A percentile compares a stretch with the other conserved stretches of the same genome.
Evolutionary conservation across 1,284 basidiomycete genomes (phyloP).

Genomic region (Coriolopsis trogii): DNA sequence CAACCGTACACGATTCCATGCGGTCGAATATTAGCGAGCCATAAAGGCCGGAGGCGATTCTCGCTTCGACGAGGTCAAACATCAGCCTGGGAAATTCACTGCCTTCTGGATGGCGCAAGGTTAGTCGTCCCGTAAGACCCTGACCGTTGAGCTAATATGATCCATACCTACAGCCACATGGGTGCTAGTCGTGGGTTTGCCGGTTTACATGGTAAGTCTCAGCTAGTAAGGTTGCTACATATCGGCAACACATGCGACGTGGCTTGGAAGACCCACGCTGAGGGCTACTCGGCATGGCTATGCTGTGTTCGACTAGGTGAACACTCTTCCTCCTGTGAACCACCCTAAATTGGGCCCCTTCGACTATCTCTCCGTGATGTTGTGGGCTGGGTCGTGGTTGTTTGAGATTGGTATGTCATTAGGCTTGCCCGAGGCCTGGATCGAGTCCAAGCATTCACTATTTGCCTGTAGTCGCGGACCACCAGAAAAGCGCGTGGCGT

Average conservation of each 20-base stretch:
- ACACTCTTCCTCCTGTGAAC: constrained; percentile 56
- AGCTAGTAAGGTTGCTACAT: background rate
- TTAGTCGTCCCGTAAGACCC: constrained; percentile 29
- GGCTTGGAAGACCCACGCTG: too few species aligned
- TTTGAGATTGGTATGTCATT: constrained; percentile 50
- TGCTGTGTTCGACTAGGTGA: constrained; percentile 43
- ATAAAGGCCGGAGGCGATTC: constrained; percentile 59
- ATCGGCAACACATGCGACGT: background rate
- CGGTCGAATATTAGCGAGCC: constrained; percentile 40
- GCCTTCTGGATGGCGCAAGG: constrained; percentile 75
- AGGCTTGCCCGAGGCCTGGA: background rate
- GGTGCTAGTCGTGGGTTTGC: constrained; percentile 71
- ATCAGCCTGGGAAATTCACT: constrained; percentile 60
- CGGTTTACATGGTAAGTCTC: constrained; percentile 56
- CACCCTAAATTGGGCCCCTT: constrained; percentile 61
- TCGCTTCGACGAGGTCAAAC: constrained; percentile 73
- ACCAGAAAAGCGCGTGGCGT: constrained; percentile 74
- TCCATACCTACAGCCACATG: constrained; percentile 56
- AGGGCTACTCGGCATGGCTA: too few species aligned
- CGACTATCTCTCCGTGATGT: constrained; percentile 60
- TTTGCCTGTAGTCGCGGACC: constrained; percentile 53
- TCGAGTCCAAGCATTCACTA: background rate
- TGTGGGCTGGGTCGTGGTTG: constrained; percentile 63
- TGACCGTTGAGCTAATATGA: constrained; percentile 2
- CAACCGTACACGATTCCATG: background rate